Evolutionary conservation across 176 grass and related monocot species (phyloP).

Genomic region (Echinochloa phyllopogon): DNA sequence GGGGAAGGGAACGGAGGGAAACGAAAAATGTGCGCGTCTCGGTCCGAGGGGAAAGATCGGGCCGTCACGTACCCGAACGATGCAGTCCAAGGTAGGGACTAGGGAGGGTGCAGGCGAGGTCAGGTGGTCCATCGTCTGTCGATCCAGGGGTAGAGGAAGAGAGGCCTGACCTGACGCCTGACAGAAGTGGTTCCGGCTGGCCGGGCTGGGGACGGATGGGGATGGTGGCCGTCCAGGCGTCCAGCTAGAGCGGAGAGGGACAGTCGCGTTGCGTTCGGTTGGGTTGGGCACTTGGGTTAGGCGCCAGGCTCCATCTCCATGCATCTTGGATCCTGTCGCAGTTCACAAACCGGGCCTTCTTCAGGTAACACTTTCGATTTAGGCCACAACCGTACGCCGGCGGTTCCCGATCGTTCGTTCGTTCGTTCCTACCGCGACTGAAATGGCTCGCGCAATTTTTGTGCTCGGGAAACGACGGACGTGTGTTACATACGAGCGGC

Average conservation of each 20-base stretch:
- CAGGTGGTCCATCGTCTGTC: slow-evolving; percentile 25
- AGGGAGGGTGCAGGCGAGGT: background rate
- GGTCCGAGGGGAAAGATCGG: slow-evolving; percentile 13
- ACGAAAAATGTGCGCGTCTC: slow-evolving; percentile 28
- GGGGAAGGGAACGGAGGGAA: background rate
- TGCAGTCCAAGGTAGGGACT: slow-evolving; percentile 3
- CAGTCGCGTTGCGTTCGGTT: background rate
- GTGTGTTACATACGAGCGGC: background rate
- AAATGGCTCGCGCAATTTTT: background rate
- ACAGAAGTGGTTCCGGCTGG: slow-evolving; percentile 43
- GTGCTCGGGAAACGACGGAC: background rate
- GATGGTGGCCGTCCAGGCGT: slow-evolving; percentile 58
- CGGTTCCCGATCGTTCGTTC: no score
- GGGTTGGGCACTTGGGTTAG: slow-evolving; percentile 9
- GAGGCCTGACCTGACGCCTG: background rate
- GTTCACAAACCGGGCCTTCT: background rate
- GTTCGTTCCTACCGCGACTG: no score
- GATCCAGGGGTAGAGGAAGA: background rate
- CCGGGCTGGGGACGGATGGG: slow-evolving; percentile 51
- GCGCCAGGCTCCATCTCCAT: slow-evolving; percentile 16
- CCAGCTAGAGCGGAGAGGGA: slow-evolving; percentile 50
- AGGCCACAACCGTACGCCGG: background rate
- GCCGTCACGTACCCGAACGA: slow-evolving; percentile 29
- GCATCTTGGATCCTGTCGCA: slow-evolving; percentile 30
- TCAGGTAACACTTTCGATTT: background rate